Evolutionary conservation across 352 stramenopile species (phyloP), one percentile per base, ranked within the genome.

Genomic region (Peronospora destructor): DNA sequence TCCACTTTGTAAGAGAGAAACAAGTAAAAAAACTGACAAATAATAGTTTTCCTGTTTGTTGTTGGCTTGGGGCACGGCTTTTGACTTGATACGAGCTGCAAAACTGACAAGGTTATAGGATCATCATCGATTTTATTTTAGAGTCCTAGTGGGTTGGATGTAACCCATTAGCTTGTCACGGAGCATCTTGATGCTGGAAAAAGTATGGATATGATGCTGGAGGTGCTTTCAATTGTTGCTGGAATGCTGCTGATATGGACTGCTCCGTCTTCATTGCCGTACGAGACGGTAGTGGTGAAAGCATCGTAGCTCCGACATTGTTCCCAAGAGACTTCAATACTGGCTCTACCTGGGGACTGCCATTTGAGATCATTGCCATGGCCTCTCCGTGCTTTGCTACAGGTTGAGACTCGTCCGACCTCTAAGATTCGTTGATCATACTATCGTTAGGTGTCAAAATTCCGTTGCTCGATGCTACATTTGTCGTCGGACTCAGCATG

Each of bases 361-460:
- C 74, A 51, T 86, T 87, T 43, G 87, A 73, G 48, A 85, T 83
- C 75, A 85, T 79, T 21, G 75, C 71, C 73, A 87, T 86, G 23
- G 72, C 66, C 51, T 88, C 74, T 7, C 67, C 53, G 23, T 68
- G 64, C 41, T 68, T 59, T 11, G 43, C 41, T 9, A 54, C 45
- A 19, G 48, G 25, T 19, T 65, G 47, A 6, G 33, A 39, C 47
- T 76, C 55, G 25, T 73, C 61, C 32, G 47, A 76, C n/a, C n/a
- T n/a, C n/a, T n/a, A n/a, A 6, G 66, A 71, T 26, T 61, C 64
- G 32, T 45, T 66, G 52, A 49, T 76, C 45, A 57, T 39, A 37
- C 52, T 49, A 49, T 70, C 53, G 53, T 71, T 59, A 46, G 55
- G 48, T 25, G 59, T 72, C 49, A 56, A 53, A 19, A 45, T 45